Conservation (phyloP, 2,329 filamentous ascomycete species). For the Sclerotinia subarctica region DNA sequence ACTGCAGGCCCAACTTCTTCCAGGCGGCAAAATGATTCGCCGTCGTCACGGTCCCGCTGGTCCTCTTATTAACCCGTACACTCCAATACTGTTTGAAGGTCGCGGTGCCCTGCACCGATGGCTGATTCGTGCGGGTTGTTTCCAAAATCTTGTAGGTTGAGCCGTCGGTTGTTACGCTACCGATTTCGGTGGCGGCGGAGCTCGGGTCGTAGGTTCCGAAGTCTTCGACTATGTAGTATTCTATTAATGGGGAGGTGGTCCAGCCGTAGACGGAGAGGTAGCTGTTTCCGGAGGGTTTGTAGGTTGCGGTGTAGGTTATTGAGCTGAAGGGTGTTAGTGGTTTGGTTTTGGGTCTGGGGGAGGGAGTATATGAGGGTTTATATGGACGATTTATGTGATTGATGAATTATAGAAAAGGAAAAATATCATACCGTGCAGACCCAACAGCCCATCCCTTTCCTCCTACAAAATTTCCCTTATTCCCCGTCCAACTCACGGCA, state of each 20-base stretch:
- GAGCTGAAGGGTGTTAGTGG: conserved; percentile 26
- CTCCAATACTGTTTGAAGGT: conserved; percentile 55
- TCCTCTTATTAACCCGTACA: conserved; percentile 49
- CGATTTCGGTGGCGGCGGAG: conserved; percentile 47
- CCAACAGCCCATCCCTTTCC: conserved; percentile 51
- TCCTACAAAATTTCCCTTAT: conserved; percentile 45
- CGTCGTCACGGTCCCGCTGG: conserved; percentile 49
- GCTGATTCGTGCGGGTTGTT: conserved; percentile 40
- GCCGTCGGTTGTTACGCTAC: conserved; percentile 51
- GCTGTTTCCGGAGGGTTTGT: conserved; percentile 42
- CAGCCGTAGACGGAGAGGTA: conserved; percentile 60
- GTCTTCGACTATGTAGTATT: conserved; percentile 54
- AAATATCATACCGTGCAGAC: conserved; percentile 25
- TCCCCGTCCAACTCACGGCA: conserved; percentile 48
- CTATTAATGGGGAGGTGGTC: conserved; percentile 38
- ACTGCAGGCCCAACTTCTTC: conserved; percentile 45
- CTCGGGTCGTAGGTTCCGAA: conserved; percentile 51
- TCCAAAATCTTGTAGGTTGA: conserved; percentile 48
- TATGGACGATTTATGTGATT: too few species aligned
- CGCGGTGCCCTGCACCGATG: conserved; percentile 48
- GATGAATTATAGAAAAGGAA: too few species aligned
- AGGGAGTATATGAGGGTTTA: too few species aligned
- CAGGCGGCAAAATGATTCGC: conserved; percentile 54
- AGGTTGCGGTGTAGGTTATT: conserved; percentile 45
- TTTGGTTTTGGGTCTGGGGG: neutral